phyloP scores from a whole-genome alignment of 768 basidiomycete species.

The Pleurotus tuber-regium region DNA sequence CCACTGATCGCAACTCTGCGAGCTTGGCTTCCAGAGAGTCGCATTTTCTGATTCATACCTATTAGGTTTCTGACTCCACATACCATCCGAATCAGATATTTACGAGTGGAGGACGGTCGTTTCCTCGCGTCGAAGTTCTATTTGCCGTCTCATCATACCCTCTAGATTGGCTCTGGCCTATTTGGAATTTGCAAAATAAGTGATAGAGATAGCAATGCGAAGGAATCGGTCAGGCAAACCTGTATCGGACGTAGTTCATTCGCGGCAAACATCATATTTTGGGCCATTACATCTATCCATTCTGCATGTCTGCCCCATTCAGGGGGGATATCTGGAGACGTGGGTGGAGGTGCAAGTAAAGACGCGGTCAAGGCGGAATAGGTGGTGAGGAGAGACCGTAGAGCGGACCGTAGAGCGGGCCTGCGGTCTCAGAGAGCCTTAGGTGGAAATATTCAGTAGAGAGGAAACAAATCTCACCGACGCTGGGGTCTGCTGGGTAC shows the following conservation, averaged over 20 bases:
- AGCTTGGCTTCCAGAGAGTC: constrained; percentile 66
- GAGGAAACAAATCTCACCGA: constrained; percentile 41
- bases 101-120: constrained; percentile 69
- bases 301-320: constrained; percentile 77
- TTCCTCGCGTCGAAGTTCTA: constrained; percentile 72
- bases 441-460: background rate
- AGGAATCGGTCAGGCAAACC: constrained; percentile 33
- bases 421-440: constrained; percentile 57
- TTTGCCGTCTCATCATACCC: constrained; percentile 75
- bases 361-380: constrained; percentile 77
- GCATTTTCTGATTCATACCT: constrained; percentile 72
- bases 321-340: constrained; percentile 43
- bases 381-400: constrained; percentile 76
- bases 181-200: background rate
- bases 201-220: constrained; percentile 4
- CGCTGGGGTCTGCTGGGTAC: constrained; percentile 69
- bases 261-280: constrained; percentile 87
- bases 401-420: constrained; percentile 65
- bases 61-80: no score
- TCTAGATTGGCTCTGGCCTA: constrained; percentile 83
- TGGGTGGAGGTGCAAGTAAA: constrained; percentile 59
- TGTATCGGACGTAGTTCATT: constrained; percentile 90
- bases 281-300: constrained; percentile 77
- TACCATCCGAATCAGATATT: constrained; percentile 24
- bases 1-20: constrained; percentile 45